These are phyloP conservation scores for Moesziomyces parantarcticus DNA, from an alignment of 1,284 basidiomycete species.

Conservation along the genomic window DNA sequence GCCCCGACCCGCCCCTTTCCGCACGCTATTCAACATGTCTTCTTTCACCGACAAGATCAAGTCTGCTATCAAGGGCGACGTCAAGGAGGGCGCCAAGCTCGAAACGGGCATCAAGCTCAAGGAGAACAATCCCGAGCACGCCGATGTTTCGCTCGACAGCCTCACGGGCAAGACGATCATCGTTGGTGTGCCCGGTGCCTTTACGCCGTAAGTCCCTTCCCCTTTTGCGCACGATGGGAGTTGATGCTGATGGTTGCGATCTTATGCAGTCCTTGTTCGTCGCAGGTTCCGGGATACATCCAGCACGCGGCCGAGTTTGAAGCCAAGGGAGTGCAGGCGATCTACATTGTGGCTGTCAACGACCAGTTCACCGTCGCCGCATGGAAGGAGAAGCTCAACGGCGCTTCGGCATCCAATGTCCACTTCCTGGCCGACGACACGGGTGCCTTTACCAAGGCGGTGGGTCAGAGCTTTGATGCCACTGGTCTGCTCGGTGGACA, in stretches of 20 bases:
- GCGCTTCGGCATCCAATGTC: constrained; percentile 37
- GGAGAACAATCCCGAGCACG: constrained; percentile 56
- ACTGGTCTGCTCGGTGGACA: constrained; percentile 55
- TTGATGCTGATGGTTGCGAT: constrained; percentile 1
- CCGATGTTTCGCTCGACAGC: constrained; percentile 50
- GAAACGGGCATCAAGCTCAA: constrained; percentile 51
- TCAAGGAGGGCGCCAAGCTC: constrained; percentile 56
- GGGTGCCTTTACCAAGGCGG: constrained; percentile 60
- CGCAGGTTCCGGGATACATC: constrained; percentile 66
- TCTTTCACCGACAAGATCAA: constrained; percentile 54
- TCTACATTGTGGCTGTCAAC: constrained; percentile 65
- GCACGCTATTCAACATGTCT: constrained; percentile 25
- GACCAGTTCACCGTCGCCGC: constrained; percentile 62
- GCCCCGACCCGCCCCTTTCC: not conserved
- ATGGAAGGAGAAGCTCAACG: constrained; percentile 64
- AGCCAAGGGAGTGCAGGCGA: constrained; percentile 58
- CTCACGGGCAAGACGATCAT: constrained; percentile 46
- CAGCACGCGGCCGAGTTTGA: constrained; percentile 51
- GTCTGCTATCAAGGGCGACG: constrained; percentile 41
- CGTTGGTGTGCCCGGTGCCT: constrained; percentile 46
- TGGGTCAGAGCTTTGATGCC: constrained; percentile 64
- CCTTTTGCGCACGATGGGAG: constrained; percentile 3
- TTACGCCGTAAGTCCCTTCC: constrained; percentile 38
- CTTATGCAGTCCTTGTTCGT: constrained; percentile 60
- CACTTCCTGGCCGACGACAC: constrained; percentile 65